A percentile compares a stretch with the other conserved stretches of the same genome.
Conservation (phyloP, 2,329 filamentous ascomycete genomes). For the Thelonectria olida region DNA sequence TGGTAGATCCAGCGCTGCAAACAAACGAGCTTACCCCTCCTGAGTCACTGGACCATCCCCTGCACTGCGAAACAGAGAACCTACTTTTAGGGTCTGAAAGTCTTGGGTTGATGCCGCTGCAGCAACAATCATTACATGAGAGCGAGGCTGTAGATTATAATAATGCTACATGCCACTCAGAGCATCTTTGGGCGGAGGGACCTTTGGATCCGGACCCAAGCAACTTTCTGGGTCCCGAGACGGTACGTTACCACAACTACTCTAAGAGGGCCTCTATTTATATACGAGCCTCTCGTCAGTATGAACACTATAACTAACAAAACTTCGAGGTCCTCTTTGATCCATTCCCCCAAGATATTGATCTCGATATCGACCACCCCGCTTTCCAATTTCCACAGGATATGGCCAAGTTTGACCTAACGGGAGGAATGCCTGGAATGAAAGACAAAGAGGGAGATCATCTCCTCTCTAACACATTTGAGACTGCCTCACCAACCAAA, state of each 20-base stretch:
- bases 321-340: constrained; percentile 1
- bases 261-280: no score
- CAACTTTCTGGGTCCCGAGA: constrained; percentile 4
- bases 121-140: constrained; percentile 9
- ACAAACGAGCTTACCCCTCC: constrained; percentile 9
- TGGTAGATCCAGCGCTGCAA: neutral
- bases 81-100: constrained; percentile 1
- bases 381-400: constrained; percentile 13
- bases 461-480: neutral
- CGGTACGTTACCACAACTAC: constrained; percentile 17
- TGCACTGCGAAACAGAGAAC: neutral
- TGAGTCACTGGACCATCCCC: neutral
- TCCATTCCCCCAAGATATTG: constrained; percentile 11
- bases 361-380: constrained; percentile 9
- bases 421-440: neutral
- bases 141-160: constrained; percentile 8
- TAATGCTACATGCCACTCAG: constrained; percentile 5
- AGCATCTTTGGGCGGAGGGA: constrained; percentile 11
- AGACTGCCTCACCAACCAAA: neutral
- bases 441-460: constrained; percentile 5
- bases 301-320: neutral
- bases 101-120: constrained; percentile 7
- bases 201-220: constrained; percentile 3
- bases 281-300: neutral
- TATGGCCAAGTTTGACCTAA: constrained; percentile 6